Conservation (phyloP, 2,329 filamentous ascomycete genomes). For the Aspergillus sp. region DNA sequence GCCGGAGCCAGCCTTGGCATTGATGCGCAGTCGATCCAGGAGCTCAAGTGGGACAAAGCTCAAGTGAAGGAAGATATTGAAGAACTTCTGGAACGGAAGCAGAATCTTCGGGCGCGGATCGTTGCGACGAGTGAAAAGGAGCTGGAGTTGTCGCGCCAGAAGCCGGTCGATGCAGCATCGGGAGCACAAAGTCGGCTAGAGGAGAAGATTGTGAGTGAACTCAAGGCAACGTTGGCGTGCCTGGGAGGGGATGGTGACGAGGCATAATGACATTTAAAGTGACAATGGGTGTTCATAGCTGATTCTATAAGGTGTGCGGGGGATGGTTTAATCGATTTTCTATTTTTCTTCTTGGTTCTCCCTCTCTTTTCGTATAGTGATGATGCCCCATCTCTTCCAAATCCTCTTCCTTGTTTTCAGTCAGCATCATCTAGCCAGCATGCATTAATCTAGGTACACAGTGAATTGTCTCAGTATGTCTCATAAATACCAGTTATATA, state of each 20-base stretch:
- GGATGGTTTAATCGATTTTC: too few relatives aligned
- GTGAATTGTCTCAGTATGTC: too few relatives aligned
- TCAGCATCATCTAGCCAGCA: too few relatives aligned
- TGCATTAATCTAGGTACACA: too few relatives aligned
- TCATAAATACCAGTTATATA: too few relatives aligned
- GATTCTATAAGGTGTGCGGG: not conserved
- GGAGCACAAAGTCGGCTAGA: constrained; percentile 68
- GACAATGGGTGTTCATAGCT: not conserved
- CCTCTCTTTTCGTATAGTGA: too few relatives aligned
- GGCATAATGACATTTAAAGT: constrained; percentile 26
- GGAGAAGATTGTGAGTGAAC: constrained; percentile 70
- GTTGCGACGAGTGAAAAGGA: constrained; percentile 74
- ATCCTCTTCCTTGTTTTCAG: too few relatives aligned
- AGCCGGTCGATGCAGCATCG: constrained; percentile 41
- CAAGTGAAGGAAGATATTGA: constrained; percentile 79
- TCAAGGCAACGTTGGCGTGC: constrained; percentile 57
- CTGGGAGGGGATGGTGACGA: constrained; percentile 44
- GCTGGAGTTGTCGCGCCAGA: constrained; percentile 58
- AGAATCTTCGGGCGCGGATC: constrained; percentile 70
- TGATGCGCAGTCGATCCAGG: constrained; percentile 64
- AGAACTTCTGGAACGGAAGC: constrained; percentile 71
- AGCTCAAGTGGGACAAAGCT: constrained; percentile 73
- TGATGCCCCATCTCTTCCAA: not conserved
- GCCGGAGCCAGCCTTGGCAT: constrained; percentile 65
- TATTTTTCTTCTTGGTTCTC: constrained; percentile 14